Evolutionary conservation across 352 stramenopile genomes (phyloP).

Genomic region (Phytopythium oedochilum): DNA sequence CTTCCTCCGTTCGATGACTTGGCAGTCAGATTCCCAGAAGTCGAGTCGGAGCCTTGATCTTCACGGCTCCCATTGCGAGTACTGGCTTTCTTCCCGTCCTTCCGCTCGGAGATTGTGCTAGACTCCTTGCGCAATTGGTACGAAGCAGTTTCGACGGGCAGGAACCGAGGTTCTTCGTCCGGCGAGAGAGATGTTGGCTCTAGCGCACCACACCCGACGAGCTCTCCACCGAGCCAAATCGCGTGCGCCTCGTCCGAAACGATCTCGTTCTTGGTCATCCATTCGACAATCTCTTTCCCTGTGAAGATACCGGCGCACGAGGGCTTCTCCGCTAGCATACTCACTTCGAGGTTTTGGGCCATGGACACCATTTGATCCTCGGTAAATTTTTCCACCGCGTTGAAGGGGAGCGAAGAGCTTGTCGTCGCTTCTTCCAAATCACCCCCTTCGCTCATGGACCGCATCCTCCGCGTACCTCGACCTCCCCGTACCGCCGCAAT

Average conservation of each 20-base stretch:
- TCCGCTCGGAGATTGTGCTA: conserved; percentile 21
- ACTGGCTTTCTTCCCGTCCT: not conserved
- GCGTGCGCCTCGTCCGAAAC: conserved; percentile 65
- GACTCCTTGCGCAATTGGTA: conserved; percentile 38
- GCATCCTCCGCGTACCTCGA: conserved; percentile 38
- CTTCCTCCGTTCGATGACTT: not conserved
- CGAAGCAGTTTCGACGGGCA: conserved; percentile 6
- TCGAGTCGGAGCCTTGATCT: not conserved
- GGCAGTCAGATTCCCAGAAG: not conserved
- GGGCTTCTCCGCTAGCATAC: conserved; percentile 36
- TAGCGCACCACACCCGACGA: conserved; percentile 55
- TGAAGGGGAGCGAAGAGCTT: conserved; percentile 26
- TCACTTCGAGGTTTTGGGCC: conserved; percentile 68
- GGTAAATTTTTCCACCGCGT: conserved; percentile 74
- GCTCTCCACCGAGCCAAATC: conserved; percentile 67
- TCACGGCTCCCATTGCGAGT: not conserved
- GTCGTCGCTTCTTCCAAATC: conserved; percentile 26
- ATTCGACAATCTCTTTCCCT: conserved; percentile 53
- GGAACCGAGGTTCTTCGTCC: conserved; percentile 17
- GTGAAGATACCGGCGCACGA: conserved; percentile 46
- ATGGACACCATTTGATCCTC: conserved; percentile 73
- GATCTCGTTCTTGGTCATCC: conserved; percentile 80
- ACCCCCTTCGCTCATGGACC: conserved; percentile 56
- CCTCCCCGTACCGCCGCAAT: conserved; percentile 53
- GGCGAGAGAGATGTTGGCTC: conserved; percentile 24